Conservation (phyloP, 169 alveolate genomes). For the Perkinsus marinus region DNA sequence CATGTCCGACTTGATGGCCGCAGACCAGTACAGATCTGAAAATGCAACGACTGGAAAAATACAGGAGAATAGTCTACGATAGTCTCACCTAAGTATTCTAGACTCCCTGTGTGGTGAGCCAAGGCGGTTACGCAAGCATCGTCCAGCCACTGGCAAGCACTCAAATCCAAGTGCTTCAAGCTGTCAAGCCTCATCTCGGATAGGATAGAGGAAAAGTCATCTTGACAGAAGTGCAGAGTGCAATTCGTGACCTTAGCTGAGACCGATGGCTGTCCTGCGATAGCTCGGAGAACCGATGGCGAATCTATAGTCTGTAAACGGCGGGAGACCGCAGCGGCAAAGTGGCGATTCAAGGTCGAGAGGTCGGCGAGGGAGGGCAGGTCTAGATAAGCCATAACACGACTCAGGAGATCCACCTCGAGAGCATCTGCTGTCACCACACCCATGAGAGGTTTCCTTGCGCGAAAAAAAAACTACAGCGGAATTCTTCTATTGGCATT, state of each 20-base stretch:
- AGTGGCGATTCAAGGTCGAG: background rate
- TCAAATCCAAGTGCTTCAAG: background rate
- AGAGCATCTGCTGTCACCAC: background rate
- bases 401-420: background rate
- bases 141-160: background rate
- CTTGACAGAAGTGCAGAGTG: background rate
- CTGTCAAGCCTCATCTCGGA: background rate
- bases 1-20: background rate
- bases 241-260: background rate
- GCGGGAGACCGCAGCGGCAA: background rate
- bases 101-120: background rate
- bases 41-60: too few species aligned
- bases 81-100: background rate
- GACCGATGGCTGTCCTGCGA: background rate
- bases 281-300: background rate
- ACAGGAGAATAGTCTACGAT: too few species aligned
- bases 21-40: background rate
- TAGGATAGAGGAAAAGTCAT: background rate
- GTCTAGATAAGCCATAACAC: background rate
- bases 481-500: too few species aligned
- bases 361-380: background rate
- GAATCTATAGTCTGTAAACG: background rate
- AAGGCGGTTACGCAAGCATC: background rate
- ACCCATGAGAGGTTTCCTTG: background rate
- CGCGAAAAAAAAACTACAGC: background rate